phyloP scores from a whole-genome alignment of 2,329 filamentous ascomycete genomes.

The Myriosclerotinia scirpicola region DNA sequence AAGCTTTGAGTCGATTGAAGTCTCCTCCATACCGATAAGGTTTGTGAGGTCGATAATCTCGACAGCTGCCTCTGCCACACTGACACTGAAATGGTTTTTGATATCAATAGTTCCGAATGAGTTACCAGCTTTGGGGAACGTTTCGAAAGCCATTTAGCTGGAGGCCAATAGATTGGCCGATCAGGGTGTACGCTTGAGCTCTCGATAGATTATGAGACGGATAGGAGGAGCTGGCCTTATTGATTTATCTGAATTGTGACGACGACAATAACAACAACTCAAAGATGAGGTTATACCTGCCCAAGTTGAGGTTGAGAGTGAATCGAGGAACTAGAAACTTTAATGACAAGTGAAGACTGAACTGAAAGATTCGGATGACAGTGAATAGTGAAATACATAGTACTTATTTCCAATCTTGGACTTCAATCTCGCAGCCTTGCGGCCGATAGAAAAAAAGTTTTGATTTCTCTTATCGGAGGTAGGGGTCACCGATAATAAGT shows the following conservation, averaged over 20 bases:
- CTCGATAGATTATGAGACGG: background rate
- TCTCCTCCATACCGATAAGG: slow-evolving; percentile 3
- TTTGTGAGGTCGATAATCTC: background rate
- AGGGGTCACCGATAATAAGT: background rate
- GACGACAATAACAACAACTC: background rate
- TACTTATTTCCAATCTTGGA: background rate
- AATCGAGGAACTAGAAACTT: background rate
- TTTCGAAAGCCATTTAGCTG: background rate
- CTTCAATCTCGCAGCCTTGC: background rate
- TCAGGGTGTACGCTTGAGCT: background rate
- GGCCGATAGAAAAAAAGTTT: slow-evolving; percentile 5
- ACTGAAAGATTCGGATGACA: background rate
- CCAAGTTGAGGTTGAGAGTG: background rate
- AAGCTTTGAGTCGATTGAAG: slow-evolving; percentile 37
- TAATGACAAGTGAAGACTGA: background rate
- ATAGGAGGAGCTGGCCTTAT: background rate
- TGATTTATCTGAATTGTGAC: background rate
- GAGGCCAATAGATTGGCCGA: no score
- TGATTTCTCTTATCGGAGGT: background rate
- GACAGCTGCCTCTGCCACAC: background rate
- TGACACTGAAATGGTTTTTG: background rate
- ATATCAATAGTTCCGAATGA: background rate
- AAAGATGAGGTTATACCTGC: background rate
- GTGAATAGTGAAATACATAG: background rate
- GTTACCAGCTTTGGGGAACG: background rate